Evolutionary conservation across 116 monocot species (phyloP).

Genomic region (Posidonia oceanica): DNA sequence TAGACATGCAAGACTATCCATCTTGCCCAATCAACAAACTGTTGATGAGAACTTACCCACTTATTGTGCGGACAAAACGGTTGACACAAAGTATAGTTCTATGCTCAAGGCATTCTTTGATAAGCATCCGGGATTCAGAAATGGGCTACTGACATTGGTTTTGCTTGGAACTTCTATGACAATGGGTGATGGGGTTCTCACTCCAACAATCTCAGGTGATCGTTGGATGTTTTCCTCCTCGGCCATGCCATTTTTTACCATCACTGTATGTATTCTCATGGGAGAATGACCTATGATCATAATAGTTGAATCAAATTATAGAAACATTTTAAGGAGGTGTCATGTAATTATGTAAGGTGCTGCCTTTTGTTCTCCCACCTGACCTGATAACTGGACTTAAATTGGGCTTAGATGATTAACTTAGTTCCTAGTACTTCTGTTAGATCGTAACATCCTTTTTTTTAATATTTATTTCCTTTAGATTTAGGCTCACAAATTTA

Average conservation of each 20-base stretch:
- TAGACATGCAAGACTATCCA: conserved; percentile 51
- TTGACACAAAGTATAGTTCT: conserved; percentile 32
- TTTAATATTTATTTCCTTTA: neutral
- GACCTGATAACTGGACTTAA: too few relatives aligned
- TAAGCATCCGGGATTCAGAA: conserved; percentile 34
- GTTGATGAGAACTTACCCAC: conserved; percentile 55
- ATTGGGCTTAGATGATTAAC: too few relatives aligned
- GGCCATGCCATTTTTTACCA: too few relatives aligned
- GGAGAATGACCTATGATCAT: too few relatives aligned
- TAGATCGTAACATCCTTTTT: neutral
- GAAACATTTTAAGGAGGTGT: too few relatives aligned
- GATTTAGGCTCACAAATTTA: conserved; percentile 12
- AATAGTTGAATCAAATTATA: neutral
- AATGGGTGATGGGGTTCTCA: conserved; percentile 65
- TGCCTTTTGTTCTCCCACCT: too few relatives aligned
- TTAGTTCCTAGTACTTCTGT: neutral
- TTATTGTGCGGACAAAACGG: conserved; percentile 23
- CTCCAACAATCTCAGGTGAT: conserved; percentile 9
- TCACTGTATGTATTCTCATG: too few relatives aligned
- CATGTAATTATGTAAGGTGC: too few relatives aligned
- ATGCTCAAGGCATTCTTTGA: conserved; percentile 43
- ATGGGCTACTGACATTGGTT: conserved; percentile 44
- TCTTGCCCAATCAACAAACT: conserved; percentile 62
- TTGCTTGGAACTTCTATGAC: conserved; percentile 72
- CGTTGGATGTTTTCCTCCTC: too few relatives aligned